Percentiles rank a stretch among this genome's conserved stretches.
phyloP scores from a whole-genome alignment of 225 moss, liverwort and hornwort genomes.

The Pseudisothecium myosuroides region DNA sequence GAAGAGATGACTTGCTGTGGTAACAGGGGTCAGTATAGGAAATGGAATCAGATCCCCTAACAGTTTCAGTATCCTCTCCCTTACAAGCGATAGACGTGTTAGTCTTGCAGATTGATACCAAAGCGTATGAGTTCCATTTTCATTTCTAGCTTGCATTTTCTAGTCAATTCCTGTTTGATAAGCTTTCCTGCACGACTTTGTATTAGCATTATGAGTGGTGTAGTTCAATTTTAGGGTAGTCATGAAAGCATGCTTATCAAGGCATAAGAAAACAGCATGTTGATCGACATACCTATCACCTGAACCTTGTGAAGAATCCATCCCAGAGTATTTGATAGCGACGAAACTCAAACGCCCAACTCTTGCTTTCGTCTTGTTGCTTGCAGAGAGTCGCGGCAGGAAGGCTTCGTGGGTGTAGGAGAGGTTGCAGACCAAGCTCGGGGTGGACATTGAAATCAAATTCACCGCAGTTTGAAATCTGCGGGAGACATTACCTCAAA shows the following conservation, averaged over 20 bases:
- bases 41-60: not conserved
- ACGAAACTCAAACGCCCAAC: not conserved
- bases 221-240: not conserved
- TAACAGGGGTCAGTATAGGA: not conserved
- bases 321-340: not conserved
- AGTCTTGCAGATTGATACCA: not conserved
- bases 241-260: not conserved
- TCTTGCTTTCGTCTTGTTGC: not conserved
- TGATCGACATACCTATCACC: slow-evolving; percentile 1
- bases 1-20: not conserved
- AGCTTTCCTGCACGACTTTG: not conserved
- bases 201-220: not conserved
- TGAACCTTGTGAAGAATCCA: slow-evolving; percentile 5
- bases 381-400: not conserved
- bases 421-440: slow-evolving; percentile 1
- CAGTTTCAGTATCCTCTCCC: not conserved
- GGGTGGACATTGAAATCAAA: slow-evolving; percentile 12
- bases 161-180: not conserved
- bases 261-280: not conserved
- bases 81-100: not conserved
- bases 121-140: not conserved
- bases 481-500: not conserved
- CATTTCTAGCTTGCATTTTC: not conserved
- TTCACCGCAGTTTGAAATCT: not conserved
- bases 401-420: not conserved